Evolutionary conservation across 2,329 filamentous ascomycete genomes (phyloP).

Genomic region (Malbranchea zuffiana): DNA sequence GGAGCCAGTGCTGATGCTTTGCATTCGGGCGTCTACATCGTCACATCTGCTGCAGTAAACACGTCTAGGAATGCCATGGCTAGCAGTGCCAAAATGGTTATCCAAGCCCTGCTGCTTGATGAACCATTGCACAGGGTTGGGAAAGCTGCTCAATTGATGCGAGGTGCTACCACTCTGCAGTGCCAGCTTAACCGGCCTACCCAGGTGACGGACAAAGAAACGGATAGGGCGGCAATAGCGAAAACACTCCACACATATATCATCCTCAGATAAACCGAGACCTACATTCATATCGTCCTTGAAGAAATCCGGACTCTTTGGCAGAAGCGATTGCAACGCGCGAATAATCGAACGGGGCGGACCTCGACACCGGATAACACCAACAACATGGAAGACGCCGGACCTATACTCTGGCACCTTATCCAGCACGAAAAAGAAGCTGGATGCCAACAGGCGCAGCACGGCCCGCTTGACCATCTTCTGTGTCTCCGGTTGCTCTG

Average conservation of each 20-base stretch:
- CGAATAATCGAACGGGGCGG: constrained; percentile 7
- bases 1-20: too few relatives aligned
- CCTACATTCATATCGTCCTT: constrained; percentile 14
- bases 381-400: constrained; percentile 10
- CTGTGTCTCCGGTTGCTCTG: neutral
- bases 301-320: constrained; percentile 9
- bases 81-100: constrained; percentile 12
- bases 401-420: constrained; percentile 10
- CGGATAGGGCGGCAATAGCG: constrained; percentile 12
- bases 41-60: too few relatives aligned
- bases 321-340: constrained; percentile 4
- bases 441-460: constrained; percentile 4
- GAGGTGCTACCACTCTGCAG: constrained; percentile 7
- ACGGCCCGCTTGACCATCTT: too few relatives aligned
- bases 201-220: constrained; percentile 13
- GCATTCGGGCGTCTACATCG: too few relatives aligned
- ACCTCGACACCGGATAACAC: constrained; percentile 11
- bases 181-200: constrained; percentile 10
- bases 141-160: constrained; percentile 13
- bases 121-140: constrained; percentile 13
- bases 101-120: constrained; percentile 12
- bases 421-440: constrained; percentile 13
- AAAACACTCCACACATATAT: constrained; percentile 12
- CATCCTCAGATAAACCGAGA: constrained; percentile 9
- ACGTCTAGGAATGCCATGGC: too few relatives aligned